phyloP scores from a whole-genome alignment of 2,329 filamentous ascomycete genomes.

The Colletotrichum brevisporum region DNA sequence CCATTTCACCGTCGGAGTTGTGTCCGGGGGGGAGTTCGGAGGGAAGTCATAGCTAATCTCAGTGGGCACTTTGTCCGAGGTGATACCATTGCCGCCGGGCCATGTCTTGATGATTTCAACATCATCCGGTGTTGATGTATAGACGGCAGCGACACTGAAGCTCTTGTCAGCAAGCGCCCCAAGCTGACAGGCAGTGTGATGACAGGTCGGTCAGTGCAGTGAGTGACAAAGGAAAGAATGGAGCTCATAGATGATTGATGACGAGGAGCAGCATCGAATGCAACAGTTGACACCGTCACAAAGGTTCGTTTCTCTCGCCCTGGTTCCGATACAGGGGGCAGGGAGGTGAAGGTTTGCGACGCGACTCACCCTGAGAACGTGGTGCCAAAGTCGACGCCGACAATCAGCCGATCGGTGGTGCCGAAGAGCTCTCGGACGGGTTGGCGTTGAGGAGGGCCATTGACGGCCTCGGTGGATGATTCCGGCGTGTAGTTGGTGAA shows the following conservation, averaged over 20 bases:
- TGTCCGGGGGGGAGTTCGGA: constrained; percentile 51
- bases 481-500: constrained; percentile 69
- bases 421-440: constrained; percentile 66
- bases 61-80: constrained; percentile 89
- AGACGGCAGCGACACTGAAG: constrained; percentile 77
- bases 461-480: constrained; percentile 73
- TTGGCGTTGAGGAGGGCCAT: constrained; percentile 72
- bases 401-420: constrained; percentile 76
- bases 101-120: constrained; percentile 88
- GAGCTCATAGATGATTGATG: not conserved
- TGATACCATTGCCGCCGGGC: constrained; percentile 88
- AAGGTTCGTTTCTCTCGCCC: not conserved
- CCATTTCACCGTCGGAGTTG: constrained; percentile 75
- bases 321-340: not conserved
- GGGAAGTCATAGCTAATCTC: constrained; percentile 77
- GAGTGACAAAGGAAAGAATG: no score
- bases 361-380: constrained; percentile 80
- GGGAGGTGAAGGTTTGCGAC: not conserved
- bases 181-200: not conserved
- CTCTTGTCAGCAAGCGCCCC: constrained; percentile 27
- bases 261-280: not conserved
- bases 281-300: not conserved
- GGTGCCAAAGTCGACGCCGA: constrained; percentile 88
- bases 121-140: constrained; percentile 83
- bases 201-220: not conserved